Base-by-base conservation (phyloP, 257 asterid genomes). In the Penstemon barbatus region DNA sequence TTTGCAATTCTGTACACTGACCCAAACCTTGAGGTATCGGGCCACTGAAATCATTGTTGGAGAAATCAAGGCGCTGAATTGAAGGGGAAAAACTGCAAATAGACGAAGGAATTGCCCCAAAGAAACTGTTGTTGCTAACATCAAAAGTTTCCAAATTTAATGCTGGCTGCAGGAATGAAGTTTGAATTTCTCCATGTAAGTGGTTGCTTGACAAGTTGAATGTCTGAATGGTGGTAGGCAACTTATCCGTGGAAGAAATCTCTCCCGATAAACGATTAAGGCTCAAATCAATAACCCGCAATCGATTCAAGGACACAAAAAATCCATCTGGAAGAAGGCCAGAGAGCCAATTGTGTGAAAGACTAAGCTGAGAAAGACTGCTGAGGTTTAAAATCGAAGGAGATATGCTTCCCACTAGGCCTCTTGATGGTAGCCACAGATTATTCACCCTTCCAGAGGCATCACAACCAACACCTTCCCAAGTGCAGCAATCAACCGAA, bases 381-480 rank as follows among this genome's bases (percentile, higher is more conserved):
- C 70, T 81, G 80, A 93, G 93, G 61, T 88, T 88, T 5, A 66
- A 11, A 25, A 93, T 49, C 5, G 79, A 61, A 53, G 85, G 81
- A 7, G 88, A 62, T 64, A 90, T 64, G 57, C 7, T 78, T 13
- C 97, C 97, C 0, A 19, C 57, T 8, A 93, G 87, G 71, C 89
- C 88, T 50, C 85, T 75, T 3, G 88, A 83, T 8, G 99, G 95
- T 7, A 90, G 89, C 83, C 58, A 76, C 5, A 93, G 80, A 46
- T 66, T 11, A 65, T 63, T 78, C 5, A 93, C 96, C 38, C 89
- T 76, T 19, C 81, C 92, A 5, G 79, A 64, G 58, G 46, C 75
- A 54, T 93, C 97, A 75, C 99, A 93, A 10, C 59, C 66, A 5
- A 93, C 69, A 7, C 99, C 99, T 62, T 93, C 96, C 99, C 99